phyloP scores from a whole-genome alignment of 805 yeast species.

The Ascoidea asiatica region DNA sequence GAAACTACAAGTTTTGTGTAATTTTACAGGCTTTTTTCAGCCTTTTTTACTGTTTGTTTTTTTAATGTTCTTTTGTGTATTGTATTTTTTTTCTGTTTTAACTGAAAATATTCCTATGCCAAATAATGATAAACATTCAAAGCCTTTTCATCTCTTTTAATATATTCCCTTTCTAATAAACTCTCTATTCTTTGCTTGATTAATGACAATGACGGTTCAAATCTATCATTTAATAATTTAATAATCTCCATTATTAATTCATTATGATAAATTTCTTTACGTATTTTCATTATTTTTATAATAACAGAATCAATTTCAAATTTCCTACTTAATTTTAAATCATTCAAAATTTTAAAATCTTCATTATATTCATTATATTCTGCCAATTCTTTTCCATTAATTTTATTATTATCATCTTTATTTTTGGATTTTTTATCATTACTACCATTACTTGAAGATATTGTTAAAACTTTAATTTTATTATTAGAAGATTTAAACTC shows the following conservation, averaged over 20 bases:
- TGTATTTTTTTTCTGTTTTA: no score
- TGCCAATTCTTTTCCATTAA: neutral
- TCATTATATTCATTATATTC: no score
- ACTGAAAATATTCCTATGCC: no score
- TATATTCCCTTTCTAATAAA: conserved; percentile 67
- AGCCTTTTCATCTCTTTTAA: conserved; percentile 56
- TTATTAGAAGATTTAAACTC: conserved; percentile 54
- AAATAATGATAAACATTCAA: conserved; percentile 50
- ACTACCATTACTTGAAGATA: conserved; percentile 33
- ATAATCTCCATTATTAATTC: conserved; percentile 56
- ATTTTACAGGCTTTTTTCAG: no score
- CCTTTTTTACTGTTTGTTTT: no score
- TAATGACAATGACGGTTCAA: conserved; percentile 52
- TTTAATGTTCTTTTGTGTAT: no score
- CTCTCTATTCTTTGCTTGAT: conserved; percentile 66
- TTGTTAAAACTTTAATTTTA: conserved; percentile 65
- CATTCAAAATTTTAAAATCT: conserved; percentile 32
- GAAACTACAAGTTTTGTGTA: no score
- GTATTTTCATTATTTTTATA: conserved; percentile 75
- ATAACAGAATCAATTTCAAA: conserved; percentile 73
- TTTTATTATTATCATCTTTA: neutral
- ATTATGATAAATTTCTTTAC: conserved; percentile 47
- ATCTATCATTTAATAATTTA: conserved; percentile 44
- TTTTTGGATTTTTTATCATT: conserved; percentile 34
- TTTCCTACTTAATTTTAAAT: conserved; percentile 48